Percentiles rank a stretch among this genome's conserved stretches.
Conservation (phyloP, 192 early-diverging fungal genomes). For the Coemansia aciculifera region DNA sequence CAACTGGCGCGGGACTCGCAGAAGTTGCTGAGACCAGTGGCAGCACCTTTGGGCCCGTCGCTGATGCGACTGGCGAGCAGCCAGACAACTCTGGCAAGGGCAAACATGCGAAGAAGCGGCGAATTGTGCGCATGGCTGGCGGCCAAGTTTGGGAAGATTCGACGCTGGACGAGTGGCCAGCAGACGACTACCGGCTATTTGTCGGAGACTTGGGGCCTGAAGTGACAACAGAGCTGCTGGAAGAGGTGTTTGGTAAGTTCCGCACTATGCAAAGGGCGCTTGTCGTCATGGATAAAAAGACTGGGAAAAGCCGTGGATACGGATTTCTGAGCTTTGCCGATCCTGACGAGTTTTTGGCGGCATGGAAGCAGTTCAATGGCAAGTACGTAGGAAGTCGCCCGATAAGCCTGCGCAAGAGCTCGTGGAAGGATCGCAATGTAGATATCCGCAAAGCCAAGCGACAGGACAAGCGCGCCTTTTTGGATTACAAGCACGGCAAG, state of each 20-base stretch:
- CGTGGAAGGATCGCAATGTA: constrained; percentile 86
- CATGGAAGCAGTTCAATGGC: constrained; percentile 95
- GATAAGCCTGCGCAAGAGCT: constrained; percentile 91
- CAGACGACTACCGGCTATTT: constrained; percentile 91
- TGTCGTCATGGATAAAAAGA: constrained; percentile 83
- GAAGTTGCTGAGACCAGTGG: background rate
- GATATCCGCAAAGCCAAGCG: constrained; percentile 63
- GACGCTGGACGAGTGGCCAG: constrained; percentile 83
- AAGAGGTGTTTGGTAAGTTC: constrained; percentile 84
- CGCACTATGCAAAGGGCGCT: constrained; percentile 75
- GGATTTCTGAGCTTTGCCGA: constrained; percentile 93
- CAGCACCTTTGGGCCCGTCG: background rate
- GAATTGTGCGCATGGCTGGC: constrained; percentile 77
- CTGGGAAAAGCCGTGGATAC: constrained; percentile 86
- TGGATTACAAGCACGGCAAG: constrained; percentile 35
- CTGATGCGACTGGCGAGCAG: background rate
- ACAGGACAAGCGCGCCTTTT: constrained; percentile 38
- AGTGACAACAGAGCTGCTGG: constrained; percentile 79
- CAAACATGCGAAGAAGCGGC: constrained; percentile 61
- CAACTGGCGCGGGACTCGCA: constrained; percentile 1
- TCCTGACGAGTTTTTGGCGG: constrained; percentile 87
- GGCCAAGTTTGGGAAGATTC: constrained; percentile 94
- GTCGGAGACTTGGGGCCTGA: constrained; percentile 94
- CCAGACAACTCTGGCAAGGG: constrained; percentile 30
- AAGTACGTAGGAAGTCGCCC: constrained; percentile 96